Evolutionary conservation across 345 rosid species (phyloP).

Genomic region (Kandelia obovata): DNA sequence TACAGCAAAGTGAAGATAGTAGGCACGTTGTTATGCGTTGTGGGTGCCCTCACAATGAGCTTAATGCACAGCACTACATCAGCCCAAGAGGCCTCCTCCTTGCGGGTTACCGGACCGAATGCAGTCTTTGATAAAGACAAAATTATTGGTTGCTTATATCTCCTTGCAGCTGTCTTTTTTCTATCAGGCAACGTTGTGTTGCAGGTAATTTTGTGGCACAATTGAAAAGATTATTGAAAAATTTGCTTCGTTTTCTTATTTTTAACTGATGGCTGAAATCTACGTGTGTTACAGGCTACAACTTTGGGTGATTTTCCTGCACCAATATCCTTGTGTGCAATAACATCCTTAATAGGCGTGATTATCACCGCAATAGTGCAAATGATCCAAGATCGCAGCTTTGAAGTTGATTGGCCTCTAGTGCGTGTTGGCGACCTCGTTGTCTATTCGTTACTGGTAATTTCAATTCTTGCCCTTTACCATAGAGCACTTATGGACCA

Average conservation of each 20-base stretch:
- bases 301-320: slow-evolving; percentile 77
- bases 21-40: slow-evolving; percentile 75
- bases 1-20: slow-evolving; percentile 77
- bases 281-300: slow-evolving; percentile 42
- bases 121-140: slow-evolving; percentile 45
- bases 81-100: slow-evolving; percentile 11
- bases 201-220: slow-evolving; percentile 42
- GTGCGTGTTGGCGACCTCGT: slow-evolving; percentile 36
- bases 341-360: slow-evolving; percentile 70
- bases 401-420: slow-evolving; percentile 39
- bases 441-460: slow-evolving; percentile 58
- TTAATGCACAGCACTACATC: slow-evolving; percentile 61
- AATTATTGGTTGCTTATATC: slow-evolving; percentile 71
- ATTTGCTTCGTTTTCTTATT: background rate
- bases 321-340: slow-evolving; percentile 74
- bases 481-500: no score
- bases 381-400: slow-evolving; percentile 35
- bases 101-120: background rate
- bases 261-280: background rate
- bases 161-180: slow-evolving; percentile 62
- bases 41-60: slow-evolving; percentile 76
- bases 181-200: slow-evolving; percentile 62
- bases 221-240: background rate
- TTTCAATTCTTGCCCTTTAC: background rate
- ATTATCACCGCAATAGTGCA: slow-evolving; percentile 47